These are phyloP conservation scores for Blastomyces silverae DNA, from an alignment of 2,329 filamentous ascomycete species.

Conservation along the genomic window DNA sequence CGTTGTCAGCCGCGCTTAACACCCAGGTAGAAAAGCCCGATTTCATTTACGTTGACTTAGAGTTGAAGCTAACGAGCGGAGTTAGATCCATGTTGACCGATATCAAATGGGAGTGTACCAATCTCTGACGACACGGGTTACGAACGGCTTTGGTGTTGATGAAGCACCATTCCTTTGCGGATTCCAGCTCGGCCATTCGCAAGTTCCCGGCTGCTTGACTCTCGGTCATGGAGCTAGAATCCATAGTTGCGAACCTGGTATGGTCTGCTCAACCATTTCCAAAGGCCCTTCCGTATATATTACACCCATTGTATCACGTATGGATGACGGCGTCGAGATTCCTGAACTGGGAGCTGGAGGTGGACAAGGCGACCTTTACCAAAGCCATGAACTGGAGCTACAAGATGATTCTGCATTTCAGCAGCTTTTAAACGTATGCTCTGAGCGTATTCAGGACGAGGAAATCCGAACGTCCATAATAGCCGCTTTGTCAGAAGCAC, in stretches of 20 bases:
- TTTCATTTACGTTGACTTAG: neutral
- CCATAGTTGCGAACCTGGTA: constrained; percentile 77
- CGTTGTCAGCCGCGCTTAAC: constrained; percentile 62
- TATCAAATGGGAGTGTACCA: constrained; percentile 71
- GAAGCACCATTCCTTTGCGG: constrained; percentile 66
- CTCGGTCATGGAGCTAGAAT: constrained; percentile 52
- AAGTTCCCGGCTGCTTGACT: constrained; percentile 66
- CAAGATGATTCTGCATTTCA: constrained; percentile 44
- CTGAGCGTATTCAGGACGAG: constrained; percentile 33
- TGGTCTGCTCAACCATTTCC: constrained; percentile 39
- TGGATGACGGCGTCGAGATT: constrained; percentile 55
- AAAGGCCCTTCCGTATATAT: constrained; percentile 61
- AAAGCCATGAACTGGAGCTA: constrained; percentile 59
- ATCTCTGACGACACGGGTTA: constrained; percentile 48
- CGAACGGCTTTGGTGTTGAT: constrained; percentile 39
- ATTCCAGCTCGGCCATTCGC: constrained; percentile 65
- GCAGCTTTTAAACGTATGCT: constrained; percentile 50
- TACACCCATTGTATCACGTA: constrained; percentile 61
- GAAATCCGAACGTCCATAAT: constrained; percentile 27
- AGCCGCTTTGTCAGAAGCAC: constrained; percentile 30
- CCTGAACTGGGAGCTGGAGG: constrained; percentile 71
- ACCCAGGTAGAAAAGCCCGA: constrained; percentile 47
- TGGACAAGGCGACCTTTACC: constrained; percentile 66
- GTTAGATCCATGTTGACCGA: constrained; percentile 70
- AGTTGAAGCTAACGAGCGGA: constrained; percentile 17